Evolutionary conservation across 441 rosid genomes (phyloP).

Genomic region (Cnidoscolus chayamansa): DNA sequence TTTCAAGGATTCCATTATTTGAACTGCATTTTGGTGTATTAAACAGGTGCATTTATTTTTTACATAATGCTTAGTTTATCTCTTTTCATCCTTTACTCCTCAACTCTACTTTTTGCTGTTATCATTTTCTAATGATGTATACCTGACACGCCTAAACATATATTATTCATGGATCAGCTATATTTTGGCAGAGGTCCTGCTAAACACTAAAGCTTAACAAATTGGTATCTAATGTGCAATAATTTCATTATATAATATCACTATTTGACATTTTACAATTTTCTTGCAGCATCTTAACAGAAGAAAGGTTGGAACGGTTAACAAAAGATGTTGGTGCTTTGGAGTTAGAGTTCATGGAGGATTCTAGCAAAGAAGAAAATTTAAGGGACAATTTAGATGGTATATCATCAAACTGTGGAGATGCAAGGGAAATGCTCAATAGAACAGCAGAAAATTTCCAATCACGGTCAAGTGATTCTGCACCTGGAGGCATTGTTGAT

Average conservation of each 20-base stretch:
- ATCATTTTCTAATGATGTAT: not conserved
- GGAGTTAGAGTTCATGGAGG: slow-evolving; percentile 44
- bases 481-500: slow-evolving; percentile 34
- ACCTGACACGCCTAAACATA: not conserved
- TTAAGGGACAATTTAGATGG: slow-evolving; percentile 29
- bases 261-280: slow-evolving; percentile 13
- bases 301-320: slow-evolving; percentile 86
- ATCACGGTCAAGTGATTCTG: slow-evolving; percentile 35
- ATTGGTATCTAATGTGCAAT: not conserved
- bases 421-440: slow-evolving; percentile 29
- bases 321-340: slow-evolving; percentile 55
- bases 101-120: not conserved
- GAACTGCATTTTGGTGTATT: slow-evolving; percentile 89
- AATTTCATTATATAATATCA: not conserved
- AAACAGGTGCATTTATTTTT: slow-evolving; percentile 51
- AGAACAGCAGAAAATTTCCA: slow-evolving; percentile 32
- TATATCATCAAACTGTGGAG: slow-evolving; percentile 26
- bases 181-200: not conserved
- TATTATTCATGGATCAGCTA: not conserved
- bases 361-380: slow-evolving; percentile 33
- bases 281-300: slow-evolving; percentile 69
- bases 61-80: not conserved
- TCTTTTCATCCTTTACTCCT: not conserved
- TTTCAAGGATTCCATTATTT: slow-evolving; percentile 90
- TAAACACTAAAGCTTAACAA: too few relatives aligned